Evolutionary conservation across 2,329 filamentous ascomycete species (phyloP), one percentile per base, ranked within the genome.

Genomic region (Sarocladiaceae sp.): DNA sequence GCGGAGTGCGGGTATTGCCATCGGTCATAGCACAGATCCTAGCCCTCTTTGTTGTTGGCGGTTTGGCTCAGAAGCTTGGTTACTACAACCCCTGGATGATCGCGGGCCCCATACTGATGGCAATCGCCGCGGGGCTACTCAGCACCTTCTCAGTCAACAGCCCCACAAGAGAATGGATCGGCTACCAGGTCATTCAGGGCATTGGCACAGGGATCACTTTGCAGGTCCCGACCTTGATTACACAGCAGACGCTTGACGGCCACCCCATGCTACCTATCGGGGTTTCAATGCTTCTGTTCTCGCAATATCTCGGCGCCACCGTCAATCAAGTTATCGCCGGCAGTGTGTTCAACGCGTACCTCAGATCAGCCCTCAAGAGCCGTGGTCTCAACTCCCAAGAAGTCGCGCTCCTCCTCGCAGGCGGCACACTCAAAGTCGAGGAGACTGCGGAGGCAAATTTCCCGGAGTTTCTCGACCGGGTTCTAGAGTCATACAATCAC

Each of bases 151-250:
- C 64, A 7, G 50, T 64, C 6, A 48, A 60, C 40, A 65, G 68
- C 3, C 50, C 60, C 3, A 60, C 62, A 1, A 67, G 58, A 10
- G 60, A 62, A 29, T 76, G 72, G 72, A 72, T 77, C 33, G 73
- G 72, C 5, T 78, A 73, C 51, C 72, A 78, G 56, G 62, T 76
- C 12, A 47, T 78, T 3, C 63, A 61, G 19, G 74, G 74, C 13
- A 56, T 67, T 5, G 73, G 70, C 3, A 65, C 62, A 47, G 74
- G 73, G 11, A 48, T 56, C 6, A 64, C 59, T 2, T 64, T 70
- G 44, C 70, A 77, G 53, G 64, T 74, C 7, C 72, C 73, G 26
- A 71, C 26, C 9, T 29, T 29, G 26, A 29, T 29, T 13, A 29
- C 13, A 13, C 26, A 29, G 26, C 26, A 29, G 13, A 29, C 7